Base-by-base conservation (phyloP, 164 flowering plant genomes). In the Protea cynaroides region DNA sequence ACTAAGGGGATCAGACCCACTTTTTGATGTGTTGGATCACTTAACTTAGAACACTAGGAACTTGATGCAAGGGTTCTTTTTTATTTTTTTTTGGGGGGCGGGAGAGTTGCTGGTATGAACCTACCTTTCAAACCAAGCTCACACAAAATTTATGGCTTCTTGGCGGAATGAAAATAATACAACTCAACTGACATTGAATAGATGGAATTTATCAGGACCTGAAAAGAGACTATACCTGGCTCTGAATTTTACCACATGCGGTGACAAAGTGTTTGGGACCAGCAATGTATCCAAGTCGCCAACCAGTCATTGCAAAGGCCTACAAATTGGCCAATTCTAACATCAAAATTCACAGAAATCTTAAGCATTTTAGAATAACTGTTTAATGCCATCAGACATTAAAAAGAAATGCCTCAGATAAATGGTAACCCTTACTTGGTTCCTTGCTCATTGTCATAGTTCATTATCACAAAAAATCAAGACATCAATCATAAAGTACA, bases 291-390 rank as follows among this genome's bases (percentile, higher is more conserved):
- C 99, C 99, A 72, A 94, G 96, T 65, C 97, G 80, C 99, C 97
- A 94, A 58, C 97, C 99, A 69, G 96, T 91, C 99, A 94, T 94
- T 61, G 99, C 96, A 74, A 94, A 94, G 61, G 97, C 87, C 97
- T 92, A 65, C 52, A 80, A 62, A 65, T 12, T 24, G 14, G 46
- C 29, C 49, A 47, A 11, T 11, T 23, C 24, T 7, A 24, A 12
- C 54, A 15, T 21, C 29, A 43, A 22, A 8, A 12, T 47, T 25
- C 19, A 38, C n/a, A 25, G 7, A 54, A 13, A 56, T 12, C 1
- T 25, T 25, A 56, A 25, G 14, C 17, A 55, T 24, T 50, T 55
- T 12, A 55, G 17, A 7, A 1, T 8, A 55, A 7, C 34, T 29
- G 34, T 13, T 50, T 50, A 7, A 50, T 3, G 5, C 3, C 49